Base-by-base conservation (phyloP, 495 filamentous ascomycete genomes). In the Podospora didyma region DNA sequence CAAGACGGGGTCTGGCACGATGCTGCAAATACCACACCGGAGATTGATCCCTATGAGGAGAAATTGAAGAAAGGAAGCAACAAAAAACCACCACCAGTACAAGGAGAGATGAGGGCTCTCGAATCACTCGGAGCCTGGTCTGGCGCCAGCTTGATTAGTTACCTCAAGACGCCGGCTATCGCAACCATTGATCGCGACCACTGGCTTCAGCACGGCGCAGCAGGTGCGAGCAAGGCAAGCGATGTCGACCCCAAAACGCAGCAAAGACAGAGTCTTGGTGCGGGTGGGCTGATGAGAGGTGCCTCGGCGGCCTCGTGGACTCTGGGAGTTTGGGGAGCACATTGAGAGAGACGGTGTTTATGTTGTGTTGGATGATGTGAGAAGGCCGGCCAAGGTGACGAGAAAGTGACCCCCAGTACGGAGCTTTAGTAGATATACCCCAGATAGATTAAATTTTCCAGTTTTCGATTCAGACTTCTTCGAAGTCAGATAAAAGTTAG, bases 41-140 rank as follows among this genome's bases (percentile, higher is more conserved):
- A 87, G 51, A 47, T 71, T 3, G 86, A 90, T 62, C 80, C 82
- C 3, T 81, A 90, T 42, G 85, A 89, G 46, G 80, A 84, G 51
- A 79, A 83, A 59, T 69, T 92, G 7, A 67, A 75, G 68, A 64
- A 77, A 62, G 73, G 78, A 17, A 73, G 61, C 28, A 71, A 79
- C 56, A 81, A 81, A 58, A 74, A 73, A 37, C 66, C 65, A 37
- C 66, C 65, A 0, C 70, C 72, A 7, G 73, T 76, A 1, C 67
- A 72, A 17, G 90, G 89, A 7, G 67, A 81, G 17, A 70, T 96
- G 21, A 82, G 89, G 2, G 88, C 86, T 16, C 75, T 97, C 12
- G 88, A 95, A 63, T 90, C 88, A 5, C 74, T 97, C 0, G 94
- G 94, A 0, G 77, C 90, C 6, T 98, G 94, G 93, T 84, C 86